A percentile compares a stretch with the other conserved stretches of the same genome.
Conservation (phyloP, 257 asterid genomes). For the Solanum sejunctum region DNA sequence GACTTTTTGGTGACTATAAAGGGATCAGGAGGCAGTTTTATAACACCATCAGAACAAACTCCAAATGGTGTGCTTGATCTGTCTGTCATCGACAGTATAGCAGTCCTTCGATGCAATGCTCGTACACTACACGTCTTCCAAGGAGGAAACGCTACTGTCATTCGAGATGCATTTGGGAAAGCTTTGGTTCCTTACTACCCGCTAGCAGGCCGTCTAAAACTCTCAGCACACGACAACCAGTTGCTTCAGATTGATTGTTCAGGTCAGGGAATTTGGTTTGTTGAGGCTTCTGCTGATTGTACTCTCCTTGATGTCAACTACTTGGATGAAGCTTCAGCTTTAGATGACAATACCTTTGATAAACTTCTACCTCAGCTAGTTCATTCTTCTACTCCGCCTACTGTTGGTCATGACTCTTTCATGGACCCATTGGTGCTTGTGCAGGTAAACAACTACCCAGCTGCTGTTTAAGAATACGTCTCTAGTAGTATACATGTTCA, state of each 20-base stretch:
- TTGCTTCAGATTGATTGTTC: conserved; percentile 25
- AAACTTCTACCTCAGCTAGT: conserved; percentile 19
- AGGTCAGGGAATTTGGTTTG: conserved; percentile 40
- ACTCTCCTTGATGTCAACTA: conserved; percentile 13
- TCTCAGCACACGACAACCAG: not conserved
- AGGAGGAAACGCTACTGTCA: conserved; percentile 16
- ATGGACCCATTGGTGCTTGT: conserved; percentile 33
- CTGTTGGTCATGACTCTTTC: not conserved
- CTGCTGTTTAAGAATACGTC: not conserved
- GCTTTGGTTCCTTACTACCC: conserved; percentile 51
- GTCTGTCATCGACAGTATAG: conserved; percentile 29
- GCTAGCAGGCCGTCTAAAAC: conserved; percentile 31
- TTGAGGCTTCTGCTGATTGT: conserved; percentile 30
- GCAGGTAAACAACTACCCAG: conserved; percentile 22
- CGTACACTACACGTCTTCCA: conserved; percentile 34
- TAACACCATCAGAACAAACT: conserved; percentile 30
- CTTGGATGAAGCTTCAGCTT: conserved; percentile 26
- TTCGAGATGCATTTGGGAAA: conserved; percentile 23
- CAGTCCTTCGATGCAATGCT: conserved; percentile 35
- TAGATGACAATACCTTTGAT: not conserved
- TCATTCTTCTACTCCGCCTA: not conserved
- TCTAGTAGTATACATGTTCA: not conserved
- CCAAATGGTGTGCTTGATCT: conserved; percentile 29
- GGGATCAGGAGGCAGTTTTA: not conserved
- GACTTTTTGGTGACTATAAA: conserved; percentile 22